Conservation (phyloP, 2,329 filamentous ascomycete species). For the Mollisiaceae sp. region DNA sequence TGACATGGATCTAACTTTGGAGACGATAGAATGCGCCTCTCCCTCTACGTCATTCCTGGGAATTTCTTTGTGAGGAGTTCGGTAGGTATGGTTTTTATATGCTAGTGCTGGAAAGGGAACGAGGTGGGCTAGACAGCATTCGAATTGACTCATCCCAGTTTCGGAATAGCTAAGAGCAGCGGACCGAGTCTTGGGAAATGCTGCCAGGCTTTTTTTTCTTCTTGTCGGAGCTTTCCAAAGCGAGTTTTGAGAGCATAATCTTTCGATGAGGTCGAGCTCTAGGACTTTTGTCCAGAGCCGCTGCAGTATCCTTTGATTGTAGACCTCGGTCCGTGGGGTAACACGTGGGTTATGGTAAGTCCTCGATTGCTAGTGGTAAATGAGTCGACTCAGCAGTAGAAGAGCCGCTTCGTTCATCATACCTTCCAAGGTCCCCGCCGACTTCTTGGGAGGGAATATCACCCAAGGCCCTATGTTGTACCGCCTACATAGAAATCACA, state of each 20-base stretch:
- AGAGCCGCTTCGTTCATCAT: background rate
- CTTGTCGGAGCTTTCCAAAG: background rate
- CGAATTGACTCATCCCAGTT: background rate
- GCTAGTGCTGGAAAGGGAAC: too few relatives aligned
- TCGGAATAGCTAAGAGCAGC: background rate
- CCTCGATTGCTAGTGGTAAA: background rate
- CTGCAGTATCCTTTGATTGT: too few relatives aligned
- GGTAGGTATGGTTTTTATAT: background rate
- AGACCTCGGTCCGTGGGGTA: too few relatives aligned
- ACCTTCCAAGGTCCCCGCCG: background rate
- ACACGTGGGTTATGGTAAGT: too few relatives aligned
- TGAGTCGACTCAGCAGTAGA: background rate
- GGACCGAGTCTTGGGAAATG: background rate
- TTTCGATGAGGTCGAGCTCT: too few relatives aligned
- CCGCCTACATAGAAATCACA: slow-evolving; percentile 3
- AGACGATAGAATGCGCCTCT: background rate
- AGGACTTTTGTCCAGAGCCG: too few relatives aligned
- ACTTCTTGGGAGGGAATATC: too few relatives aligned
- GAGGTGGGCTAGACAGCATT: too few relatives aligned
- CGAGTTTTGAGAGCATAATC: background rate
- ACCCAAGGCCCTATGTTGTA: background rate
- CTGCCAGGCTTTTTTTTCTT: background rate
- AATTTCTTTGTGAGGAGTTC: background rate
- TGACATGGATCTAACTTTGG: background rate
- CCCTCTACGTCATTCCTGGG: background rate